Conservation (phyloP, 192 early-diverging fungal genomes). For the Haplosporangium gracile region DNA sequence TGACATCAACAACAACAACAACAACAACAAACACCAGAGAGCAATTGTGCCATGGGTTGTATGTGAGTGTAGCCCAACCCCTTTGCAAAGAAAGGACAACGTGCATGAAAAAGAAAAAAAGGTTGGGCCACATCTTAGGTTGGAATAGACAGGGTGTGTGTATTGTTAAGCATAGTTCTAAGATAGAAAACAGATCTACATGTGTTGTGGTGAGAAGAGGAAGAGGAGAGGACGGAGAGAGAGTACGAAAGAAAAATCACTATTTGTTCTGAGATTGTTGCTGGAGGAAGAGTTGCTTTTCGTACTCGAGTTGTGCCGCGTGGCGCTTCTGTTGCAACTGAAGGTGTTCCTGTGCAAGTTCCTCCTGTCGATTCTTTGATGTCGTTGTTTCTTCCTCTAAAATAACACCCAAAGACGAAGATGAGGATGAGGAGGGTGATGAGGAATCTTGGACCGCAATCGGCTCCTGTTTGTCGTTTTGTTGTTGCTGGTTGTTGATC, state of each 20-base stretch:
- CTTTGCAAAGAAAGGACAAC: not conserved
- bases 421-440: not conserved
- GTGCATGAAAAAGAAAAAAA: not conserved
- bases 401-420: too few relatives aligned
- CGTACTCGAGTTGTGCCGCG: slow-evolving; percentile 5
- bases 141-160: not conserved
- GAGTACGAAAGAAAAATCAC: not conserved
- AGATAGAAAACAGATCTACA: too few relatives aligned
- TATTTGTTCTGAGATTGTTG: not conserved
- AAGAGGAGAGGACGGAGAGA: not conserved
- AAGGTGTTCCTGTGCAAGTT: slow-evolving; percentile 17
- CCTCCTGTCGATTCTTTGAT: not conserved
- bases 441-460: not conserved
- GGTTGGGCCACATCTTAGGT: not conserved
- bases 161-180: not conserved
- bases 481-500: not conserved
- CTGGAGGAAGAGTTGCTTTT: not conserved
- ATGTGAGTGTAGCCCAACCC: not conserved
- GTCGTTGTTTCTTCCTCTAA: not conserved
- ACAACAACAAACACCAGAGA: too few relatives aligned
- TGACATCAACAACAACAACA: too few relatives aligned
- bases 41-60: too few relatives aligned
- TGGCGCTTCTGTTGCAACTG: slow-evolving; percentile 23
- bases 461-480: not conserved
- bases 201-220: not conserved